Evolutionary conservation across 2,329 filamentous ascomycete genomes (phyloP).

Genomic region (Venturia carpophila): DNA sequence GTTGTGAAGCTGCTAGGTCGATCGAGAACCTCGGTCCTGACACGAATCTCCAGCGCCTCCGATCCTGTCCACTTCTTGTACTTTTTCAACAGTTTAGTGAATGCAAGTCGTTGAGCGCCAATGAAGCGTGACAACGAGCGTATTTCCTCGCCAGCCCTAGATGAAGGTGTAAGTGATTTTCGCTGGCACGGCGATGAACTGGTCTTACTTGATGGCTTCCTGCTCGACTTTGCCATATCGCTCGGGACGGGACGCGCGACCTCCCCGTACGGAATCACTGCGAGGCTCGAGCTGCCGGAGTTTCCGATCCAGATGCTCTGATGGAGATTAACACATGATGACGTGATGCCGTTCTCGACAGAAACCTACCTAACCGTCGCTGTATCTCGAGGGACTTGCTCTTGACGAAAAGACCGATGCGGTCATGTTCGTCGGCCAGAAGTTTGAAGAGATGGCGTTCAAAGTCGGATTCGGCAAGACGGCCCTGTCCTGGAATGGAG

Average conservation of each 20-base stretch:
- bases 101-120: constrained; percentile 64
- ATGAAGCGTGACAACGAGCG: constrained; percentile 63
- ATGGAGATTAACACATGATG: constrained; percentile 1
- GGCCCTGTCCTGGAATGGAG: constrained; percentile 61
- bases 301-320: constrained; percentile 16
- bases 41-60: constrained; percentile 53
- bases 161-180: neutral
- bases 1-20: constrained; percentile 65
- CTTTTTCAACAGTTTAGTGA: constrained; percentile 78
- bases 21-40: constrained; percentile 58
- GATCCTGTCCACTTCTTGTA: constrained; percentile 84
- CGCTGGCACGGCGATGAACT: neutral
- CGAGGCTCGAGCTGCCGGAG: constrained; percentile 13
- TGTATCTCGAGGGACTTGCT: constrained; percentile 75
- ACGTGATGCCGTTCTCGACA: constrained; percentile 20
- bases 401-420: constrained; percentile 68
- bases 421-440: constrained; percentile 65
- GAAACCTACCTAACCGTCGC: constrained; percentile 54
- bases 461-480: constrained; percentile 52
- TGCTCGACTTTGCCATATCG: constrained; percentile 18
- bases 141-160: constrained; percentile 62
- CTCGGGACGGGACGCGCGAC: constrained; percentile 2
- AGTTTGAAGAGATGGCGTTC: constrained; percentile 65
- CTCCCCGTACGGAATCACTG: neutral
- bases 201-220: constrained; percentile 15